Base-by-base conservation (phyloP, 1,284 basidiomycete genomes). In the Apiotrichum domesticum region DNA sequence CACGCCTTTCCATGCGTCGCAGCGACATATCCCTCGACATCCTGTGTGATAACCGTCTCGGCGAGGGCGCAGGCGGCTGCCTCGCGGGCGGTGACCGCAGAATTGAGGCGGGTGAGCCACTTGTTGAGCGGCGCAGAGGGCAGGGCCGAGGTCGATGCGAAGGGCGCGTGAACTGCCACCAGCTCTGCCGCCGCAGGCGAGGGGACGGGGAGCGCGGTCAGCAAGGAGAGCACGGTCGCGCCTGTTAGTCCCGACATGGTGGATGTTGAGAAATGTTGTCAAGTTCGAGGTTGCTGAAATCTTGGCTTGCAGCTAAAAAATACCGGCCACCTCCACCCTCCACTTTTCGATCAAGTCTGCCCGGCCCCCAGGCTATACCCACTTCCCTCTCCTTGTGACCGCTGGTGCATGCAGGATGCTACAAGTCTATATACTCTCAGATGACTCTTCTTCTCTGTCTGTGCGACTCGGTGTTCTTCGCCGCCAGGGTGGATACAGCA, bases 21-120 rank as follows among this genome's bases (percentile, higher is more conserved):
- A 29, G 73, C 37, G 6, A 69, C 68, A 57, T 63, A 69, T 3
- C 72, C 72, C 54, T 75, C 74, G 14, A 55, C 57, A 52, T 75
- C 75, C 63, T 71, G 65, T 45, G 52, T 32, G 0, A 77, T 54
- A 0, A 75, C 51, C 32, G 57, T 56, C 4, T 46, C 51, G 0
- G 68, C 70, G 5, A 74, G 52, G 8, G 68, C 63, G 9, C 55
- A 33, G 1, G 58, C 59, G 3, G 57, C 58, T 3, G 56, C 61
- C 10, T 73, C 68, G 42, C 65, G 56, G 8, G 64, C 54, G n/a
- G 70, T 55, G n/a, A 76, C 55, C 13, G 66, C 49, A 13, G 66
- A 46, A 46, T 70, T 74, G 57, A 77, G 63, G 13, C 70, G 65
- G 8, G 57, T 56, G 43, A 74, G 57, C 48, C 69, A 68, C 49